Evolutionary conservation across 371 early-diverging fungal genomes (phyloP).

Genomic region (Mortierella sp.): DNA sequence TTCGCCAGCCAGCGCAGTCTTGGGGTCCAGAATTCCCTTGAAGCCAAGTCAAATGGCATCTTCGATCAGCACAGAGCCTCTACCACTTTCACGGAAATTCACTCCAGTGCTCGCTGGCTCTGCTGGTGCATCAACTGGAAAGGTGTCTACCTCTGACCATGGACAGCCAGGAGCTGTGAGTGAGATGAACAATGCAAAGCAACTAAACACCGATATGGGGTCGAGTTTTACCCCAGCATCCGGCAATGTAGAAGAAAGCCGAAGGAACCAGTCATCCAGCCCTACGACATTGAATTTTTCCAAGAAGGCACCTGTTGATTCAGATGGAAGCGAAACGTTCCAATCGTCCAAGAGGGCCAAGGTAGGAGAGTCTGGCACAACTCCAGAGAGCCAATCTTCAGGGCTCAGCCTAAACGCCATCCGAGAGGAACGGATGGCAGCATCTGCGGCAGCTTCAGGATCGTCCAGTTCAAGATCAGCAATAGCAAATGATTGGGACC

Average conservation of each 20-base stretch:
- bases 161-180: no score
- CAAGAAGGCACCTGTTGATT: constrained; percentile 10
- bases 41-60: neutral
- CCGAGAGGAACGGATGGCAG: constrained; percentile 18
- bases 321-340: constrained; percentile 10
- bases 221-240: no score
- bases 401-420: constrained; percentile 30
- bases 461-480: no score
- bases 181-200: no score
- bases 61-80: constrained; percentile 5
- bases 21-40: no score
- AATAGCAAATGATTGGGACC: no score
- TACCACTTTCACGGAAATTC: constrained; percentile 10
- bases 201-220: no score
- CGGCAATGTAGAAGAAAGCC: no score
- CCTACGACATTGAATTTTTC: constrained; percentile 11
- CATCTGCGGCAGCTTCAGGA: neutral
- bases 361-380: constrained; percentile 3
- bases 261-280: neutral
- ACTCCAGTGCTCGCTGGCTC: neutral
- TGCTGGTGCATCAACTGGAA: no score
- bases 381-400: neutral
- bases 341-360: constrained; percentile 17
- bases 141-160: no score
- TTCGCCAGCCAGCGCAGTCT: no score